Conservation (phyloP, 1,284 basidiomycete species). For the Irpex sp. region DNA sequence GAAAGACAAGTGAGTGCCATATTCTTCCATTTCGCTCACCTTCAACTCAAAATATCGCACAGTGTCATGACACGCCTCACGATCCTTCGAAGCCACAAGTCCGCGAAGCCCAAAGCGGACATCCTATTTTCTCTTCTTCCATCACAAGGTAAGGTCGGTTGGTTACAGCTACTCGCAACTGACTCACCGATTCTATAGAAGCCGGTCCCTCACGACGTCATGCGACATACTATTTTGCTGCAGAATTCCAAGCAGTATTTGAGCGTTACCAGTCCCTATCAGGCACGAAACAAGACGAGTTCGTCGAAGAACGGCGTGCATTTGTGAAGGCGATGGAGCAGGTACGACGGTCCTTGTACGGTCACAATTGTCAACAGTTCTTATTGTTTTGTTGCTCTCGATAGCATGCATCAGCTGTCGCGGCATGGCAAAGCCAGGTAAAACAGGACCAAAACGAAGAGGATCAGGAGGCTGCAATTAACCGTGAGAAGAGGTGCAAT, state of each 20-base stretch:
- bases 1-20: conserved; percentile 7
- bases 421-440: background rate
- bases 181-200: background rate
- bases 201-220: background rate
- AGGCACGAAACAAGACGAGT: background rate
- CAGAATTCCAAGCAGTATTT: background rate
- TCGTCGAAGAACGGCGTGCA: background rate
- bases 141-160: background rate
- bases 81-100: background rate
- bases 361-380: background rate
- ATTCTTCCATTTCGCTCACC: too few species aligned
- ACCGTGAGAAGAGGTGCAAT: background rate
- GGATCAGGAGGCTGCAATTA: background rate
- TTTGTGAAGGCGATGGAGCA: background rate
- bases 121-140: background rate
- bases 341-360: background rate
- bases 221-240: background rate
- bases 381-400: too few species aligned
- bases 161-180: background rate
- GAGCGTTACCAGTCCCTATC: background rate
- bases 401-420: background rate
- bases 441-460: background rate
- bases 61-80: background rate
- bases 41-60: background rate
- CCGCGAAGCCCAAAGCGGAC: background rate